phyloP scores from a whole-genome alignment of 208 protist species.

The Acanthamoeba triangularis region DNA sequence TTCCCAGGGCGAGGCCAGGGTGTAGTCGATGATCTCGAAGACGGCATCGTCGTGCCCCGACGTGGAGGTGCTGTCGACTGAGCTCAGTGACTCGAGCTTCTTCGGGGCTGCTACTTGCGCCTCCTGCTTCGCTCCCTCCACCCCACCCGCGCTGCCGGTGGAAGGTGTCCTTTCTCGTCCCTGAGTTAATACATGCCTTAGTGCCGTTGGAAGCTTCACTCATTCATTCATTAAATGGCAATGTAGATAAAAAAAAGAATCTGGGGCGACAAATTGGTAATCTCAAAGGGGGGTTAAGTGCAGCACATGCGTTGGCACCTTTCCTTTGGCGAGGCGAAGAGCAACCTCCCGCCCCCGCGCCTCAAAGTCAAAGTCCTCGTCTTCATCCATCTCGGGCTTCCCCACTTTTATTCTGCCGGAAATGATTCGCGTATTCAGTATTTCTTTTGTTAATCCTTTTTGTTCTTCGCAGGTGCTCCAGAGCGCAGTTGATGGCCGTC shows the following conservation, averaged over 20 bases:
- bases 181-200: neutral
- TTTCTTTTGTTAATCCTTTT: too few species aligned
- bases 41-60: neutral
- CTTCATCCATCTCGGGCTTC: slow-evolving; percentile 24
- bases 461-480: too few species aligned
- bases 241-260: too few species aligned
- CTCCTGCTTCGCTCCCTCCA: neutral
- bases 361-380: slow-evolving; percentile 33
- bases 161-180: neutral
- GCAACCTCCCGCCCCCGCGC: slow-evolving; percentile 1
- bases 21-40: slow-evolving; percentile 78
- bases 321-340: neutral
- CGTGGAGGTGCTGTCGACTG: neutral
- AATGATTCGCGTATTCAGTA: too few species aligned
- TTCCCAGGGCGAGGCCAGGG: slow-evolving; percentile 73
- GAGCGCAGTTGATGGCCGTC: too few species aligned
- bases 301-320: neutral
- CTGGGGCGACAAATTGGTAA: too few species aligned
- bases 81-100: neutral
- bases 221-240: too few species aligned
- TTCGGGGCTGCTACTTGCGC: neutral
- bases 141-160: neutral
- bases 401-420: too few species aligned
- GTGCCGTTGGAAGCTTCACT: too few species aligned
- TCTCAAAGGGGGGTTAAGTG: too few species aligned